phyloP scores from a whole-genome alignment of 805 yeast genomes.

The Cyberlindnera maclurae region DNA sequence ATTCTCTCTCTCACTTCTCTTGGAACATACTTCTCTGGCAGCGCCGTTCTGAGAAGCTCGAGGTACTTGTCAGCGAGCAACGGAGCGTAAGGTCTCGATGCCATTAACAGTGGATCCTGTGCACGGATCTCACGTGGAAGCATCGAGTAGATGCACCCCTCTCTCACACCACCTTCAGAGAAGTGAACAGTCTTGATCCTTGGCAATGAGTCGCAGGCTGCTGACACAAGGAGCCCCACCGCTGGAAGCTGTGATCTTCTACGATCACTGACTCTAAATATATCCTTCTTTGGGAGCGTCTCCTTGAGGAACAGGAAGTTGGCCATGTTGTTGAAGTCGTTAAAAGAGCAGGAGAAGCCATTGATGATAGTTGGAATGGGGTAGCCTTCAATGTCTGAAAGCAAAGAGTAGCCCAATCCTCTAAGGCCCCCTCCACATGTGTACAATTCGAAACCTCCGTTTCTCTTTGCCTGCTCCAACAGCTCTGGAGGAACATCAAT shows the following conservation, averaged over 20 bases:
- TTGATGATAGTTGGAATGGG: conserved; percentile 66
- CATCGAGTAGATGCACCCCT: conserved; percentile 62
- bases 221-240: conserved; percentile 54
- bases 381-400: conserved; percentile 45
- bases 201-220: conserved; percentile 57
- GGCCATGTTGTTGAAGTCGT: conserved; percentile 43
- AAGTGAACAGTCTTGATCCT: conserved; percentile 55
- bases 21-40: conserved; percentile 54
- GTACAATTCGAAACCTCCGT: conserved; percentile 57
- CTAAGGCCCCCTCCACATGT: conserved; percentile 73
- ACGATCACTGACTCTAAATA: conserved; percentile 61
- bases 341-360: conserved; percentile 55
- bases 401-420: conserved; percentile 57
- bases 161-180: conserved; percentile 73
- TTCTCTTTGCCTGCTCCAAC: conserved; percentile 40
- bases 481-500: conserved; percentile 48
- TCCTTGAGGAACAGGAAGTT: conserved; percentile 45
- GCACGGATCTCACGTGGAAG: conserved; percentile 49
- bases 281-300: conserved; percentile 37
- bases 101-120: conserved; percentile 64
- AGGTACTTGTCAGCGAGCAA: conserved; percentile 51
- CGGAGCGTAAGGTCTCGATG: conserved; percentile 69
- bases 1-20: conserved; percentile 49
- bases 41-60: conserved; percentile 44
- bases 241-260: conserved; percentile 65